Evolutionary conservation across 2,329 filamentous ascomycete genomes (phyloP).

Genomic region (Aquanectria penicillioides): DNA sequence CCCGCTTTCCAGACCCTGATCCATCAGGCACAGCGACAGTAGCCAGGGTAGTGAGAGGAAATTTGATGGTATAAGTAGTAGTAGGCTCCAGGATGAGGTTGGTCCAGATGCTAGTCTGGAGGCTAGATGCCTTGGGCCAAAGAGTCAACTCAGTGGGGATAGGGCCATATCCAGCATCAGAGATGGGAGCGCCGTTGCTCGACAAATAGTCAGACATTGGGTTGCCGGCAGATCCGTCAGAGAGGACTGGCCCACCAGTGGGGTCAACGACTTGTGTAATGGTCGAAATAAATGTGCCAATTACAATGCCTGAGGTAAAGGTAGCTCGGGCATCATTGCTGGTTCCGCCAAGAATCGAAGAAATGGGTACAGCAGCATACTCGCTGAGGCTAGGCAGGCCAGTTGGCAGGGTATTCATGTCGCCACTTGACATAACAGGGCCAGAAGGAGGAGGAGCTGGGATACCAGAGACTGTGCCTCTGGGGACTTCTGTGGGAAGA

Average conservation of each 20-base stretch:
- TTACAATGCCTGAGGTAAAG: constrained; percentile 33
- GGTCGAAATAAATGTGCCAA: constrained; percentile 35
- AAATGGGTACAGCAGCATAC: constrained; percentile 38
- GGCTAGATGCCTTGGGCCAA: constrained; percentile 36
- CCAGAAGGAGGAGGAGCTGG: constrained; percentile 25
- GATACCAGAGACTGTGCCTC: constrained; percentile 31
- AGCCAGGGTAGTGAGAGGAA: constrained; percentile 50
- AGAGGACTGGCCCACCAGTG: constrained; percentile 33
- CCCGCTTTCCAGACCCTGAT: constrained; percentile 31
- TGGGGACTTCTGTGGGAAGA: constrained; percentile 24
- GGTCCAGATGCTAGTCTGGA: constrained; percentile 51
- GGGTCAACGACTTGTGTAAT: constrained; percentile 39
- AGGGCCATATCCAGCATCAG: constrained; percentile 38
- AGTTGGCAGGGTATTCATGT: constrained; percentile 16
- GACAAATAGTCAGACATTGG: no score
- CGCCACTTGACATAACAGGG: constrained; percentile 23
- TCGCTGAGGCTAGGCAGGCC: constrained; percentile 38
- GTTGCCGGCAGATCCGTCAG: constrained; percentile 29
- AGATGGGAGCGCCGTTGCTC: constrained; percentile 24
- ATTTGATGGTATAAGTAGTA: constrained; percentile 53
- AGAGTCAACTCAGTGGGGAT: constrained; percentile 34
- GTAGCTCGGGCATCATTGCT: constrained; percentile 28
- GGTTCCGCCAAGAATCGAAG: constrained; percentile 29
- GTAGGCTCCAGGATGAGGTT: constrained; percentile 51
- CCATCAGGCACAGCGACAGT: constrained; percentile 43